Evolutionary conservation across 169 alveolate species (phyloP).

Genomic region (Eimeria praecox): DNA sequence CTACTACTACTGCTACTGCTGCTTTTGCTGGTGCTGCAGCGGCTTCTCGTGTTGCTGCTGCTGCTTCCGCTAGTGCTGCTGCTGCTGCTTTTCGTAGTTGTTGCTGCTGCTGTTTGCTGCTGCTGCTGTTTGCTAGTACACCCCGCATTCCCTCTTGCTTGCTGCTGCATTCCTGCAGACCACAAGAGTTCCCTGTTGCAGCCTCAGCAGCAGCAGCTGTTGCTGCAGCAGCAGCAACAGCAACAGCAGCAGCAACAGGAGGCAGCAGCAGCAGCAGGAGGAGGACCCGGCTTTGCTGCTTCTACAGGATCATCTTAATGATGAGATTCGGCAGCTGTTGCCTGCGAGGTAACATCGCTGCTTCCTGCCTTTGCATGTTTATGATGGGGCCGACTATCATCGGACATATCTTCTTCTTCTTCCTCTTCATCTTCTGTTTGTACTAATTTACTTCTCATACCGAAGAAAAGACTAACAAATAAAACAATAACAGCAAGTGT

Average conservation of each 20-base stretch:
- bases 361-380: too few relatives aligned
- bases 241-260: neutral
- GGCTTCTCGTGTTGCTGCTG: too few relatives aligned
- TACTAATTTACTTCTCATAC: neutral
- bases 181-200: neutral
- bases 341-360: too few relatives aligned
- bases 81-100: neutral
- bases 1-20: too few relatives aligned
- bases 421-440: slow-evolving; percentile 17
- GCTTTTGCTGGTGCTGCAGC: too few relatives aligned
- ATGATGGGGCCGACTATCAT: neutral
- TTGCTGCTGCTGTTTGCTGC: slow-evolving; percentile 7
- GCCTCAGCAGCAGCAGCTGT: neutral
- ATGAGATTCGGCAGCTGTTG: too few relatives aligned
- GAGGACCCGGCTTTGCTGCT: too few relatives aligned
- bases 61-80: too few relatives aligned
- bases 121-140: neutral
- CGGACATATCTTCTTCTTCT: neutral
- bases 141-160: neutral
- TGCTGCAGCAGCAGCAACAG: neutral
- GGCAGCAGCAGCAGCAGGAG: slow-evolving; percentile 11
- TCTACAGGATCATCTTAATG: too few relatives aligned
- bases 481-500: neutral
- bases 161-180: neutral
- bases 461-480: neutral